A percentile compares a stretch with the other conserved stretches of the same genome.
These are phyloP conservation scores for sorghum (Sorghum bicolor) DNA, from an alignment of 176 grass and related monocot genomes.

Conservation along the genomic window DNA sequence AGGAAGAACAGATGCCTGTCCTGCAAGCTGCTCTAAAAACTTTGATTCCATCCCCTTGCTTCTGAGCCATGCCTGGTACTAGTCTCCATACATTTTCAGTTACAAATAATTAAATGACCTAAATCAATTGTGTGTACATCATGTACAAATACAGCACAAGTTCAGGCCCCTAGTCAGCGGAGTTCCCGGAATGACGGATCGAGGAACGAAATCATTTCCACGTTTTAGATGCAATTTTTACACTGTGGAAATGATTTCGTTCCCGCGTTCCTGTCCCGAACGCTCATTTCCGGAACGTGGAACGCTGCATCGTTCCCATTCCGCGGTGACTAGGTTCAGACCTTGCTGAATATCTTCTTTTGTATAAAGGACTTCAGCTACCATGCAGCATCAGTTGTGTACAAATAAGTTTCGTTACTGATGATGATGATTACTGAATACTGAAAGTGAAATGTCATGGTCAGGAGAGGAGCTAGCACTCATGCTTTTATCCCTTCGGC, in stretches of 20 bases:
- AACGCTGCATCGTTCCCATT: no score
- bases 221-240: no score
- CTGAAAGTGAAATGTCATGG: neutral
- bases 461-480: neutral
- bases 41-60: neutral
- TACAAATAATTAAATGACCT: no score
- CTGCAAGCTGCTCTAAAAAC: neutral
- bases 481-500: neutral
- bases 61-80: neutral
- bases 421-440: neutral
- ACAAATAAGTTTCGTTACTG: neutral
- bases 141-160: neutral
- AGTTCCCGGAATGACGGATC: no score
- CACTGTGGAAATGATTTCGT: no score
- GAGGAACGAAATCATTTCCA: no score
- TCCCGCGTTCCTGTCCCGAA: no score
- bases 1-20: neutral
- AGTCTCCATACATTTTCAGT: neutral
- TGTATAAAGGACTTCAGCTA: neutral
- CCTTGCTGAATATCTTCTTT: neutral
- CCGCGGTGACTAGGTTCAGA: no score
- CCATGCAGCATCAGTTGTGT: neutral
- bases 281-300: no score
- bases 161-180: no score
- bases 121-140: neutral